Evolutionary conservation across 345 rosid species (phyloP), one percentile per base, ranked within the genome.

Genomic region (Cardamine occulta): DNA sequence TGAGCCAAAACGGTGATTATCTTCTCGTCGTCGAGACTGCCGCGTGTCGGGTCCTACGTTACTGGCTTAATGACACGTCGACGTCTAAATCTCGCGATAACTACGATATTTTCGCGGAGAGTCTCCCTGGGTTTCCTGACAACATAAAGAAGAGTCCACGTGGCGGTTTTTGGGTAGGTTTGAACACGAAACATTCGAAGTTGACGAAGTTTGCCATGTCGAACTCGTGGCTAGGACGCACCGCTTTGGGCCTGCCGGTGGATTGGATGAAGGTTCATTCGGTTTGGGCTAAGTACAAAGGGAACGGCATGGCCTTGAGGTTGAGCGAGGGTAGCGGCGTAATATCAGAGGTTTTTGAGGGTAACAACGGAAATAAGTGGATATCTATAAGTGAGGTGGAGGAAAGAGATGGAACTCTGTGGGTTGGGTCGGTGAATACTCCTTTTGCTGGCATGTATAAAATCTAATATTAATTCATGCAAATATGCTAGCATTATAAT

Each of bases 81-180:
- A 28, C 74, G 45, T 2, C 23, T 71, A 18, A 81, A 53, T 58
- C 74, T 68, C 21, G 60, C 74, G 40, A 74, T 9, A 2, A 14
- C 68, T 49, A 74, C 31, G 88, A 83, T 21, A 31, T 78, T 11
- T 81, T 91, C 5, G 86, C 86, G 7, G 73, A 74, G 12, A 47
- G 12, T 39, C 86, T 91, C 47, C 87, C 84, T 3, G 91, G 96
- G 17, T 84, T 88, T 55, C 90, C 91, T 3, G 96, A 91, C 68
- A 91, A 89, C 63, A 85, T 89, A 69, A 89, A 80, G 75, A 84
- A 81, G 53, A 85, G 87, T 51, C 83, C 87, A 0, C 79, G 85
- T 59, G 91, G 90, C 14, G 91, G 90, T 6, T 88, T 76, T 40
- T 89, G 97, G 96, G 88, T 91, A 11, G 90, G 84, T 1, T 26